Conservation (phyloP, 768 basidiomycete genomes). For the Lactarius psammicola region DNA sequence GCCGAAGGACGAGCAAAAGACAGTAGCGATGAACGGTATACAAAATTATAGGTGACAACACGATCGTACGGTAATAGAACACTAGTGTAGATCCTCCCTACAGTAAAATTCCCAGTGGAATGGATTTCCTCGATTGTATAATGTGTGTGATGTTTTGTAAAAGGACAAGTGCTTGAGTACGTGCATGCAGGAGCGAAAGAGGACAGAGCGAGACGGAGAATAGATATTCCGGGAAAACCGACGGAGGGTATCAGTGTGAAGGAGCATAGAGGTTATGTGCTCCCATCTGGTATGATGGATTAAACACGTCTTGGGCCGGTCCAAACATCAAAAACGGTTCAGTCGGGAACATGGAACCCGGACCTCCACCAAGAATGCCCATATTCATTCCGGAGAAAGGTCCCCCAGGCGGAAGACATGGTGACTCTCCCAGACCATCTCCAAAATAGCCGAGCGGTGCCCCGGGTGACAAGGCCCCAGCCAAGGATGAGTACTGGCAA, state of each 20-base stretch:
- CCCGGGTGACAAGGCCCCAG: constrained; percentile 2
- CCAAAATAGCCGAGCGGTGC: constrained; percentile 23
- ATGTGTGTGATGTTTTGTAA: neutral
- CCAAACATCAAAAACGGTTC: constrained; percentile 14
- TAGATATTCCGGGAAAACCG: neutral
- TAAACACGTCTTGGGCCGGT: constrained; percentile 5
- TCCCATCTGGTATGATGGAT: constrained; percentile 14
- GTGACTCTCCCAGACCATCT: constrained; percentile 15
- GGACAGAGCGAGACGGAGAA: neutral
- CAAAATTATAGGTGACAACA: neutral
- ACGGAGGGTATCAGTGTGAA: constrained; percentile 6
- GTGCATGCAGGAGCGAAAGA: neutral
- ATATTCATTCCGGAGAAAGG: constrained; percentile 10
- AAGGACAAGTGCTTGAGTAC: neutral
- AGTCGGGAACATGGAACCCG: constrained; percentile 9
- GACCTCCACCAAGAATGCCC: constrained; percentile 1
- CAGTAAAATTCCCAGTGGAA: constrained; percentile 5
- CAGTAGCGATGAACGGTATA: neutral
- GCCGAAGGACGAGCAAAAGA: neutral
- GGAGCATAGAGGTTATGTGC: neutral
- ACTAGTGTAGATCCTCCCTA: constrained; percentile 4
- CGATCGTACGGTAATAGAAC: neutral
- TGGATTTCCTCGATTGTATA: neutral
- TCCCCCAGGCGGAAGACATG: neutral
- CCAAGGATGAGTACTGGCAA: constrained; percentile 7